Evolutionary conservation across 2,329 filamentous ascomycete genomes (phyloP).

Genomic region (Scytalidium lignicola): DNA sequence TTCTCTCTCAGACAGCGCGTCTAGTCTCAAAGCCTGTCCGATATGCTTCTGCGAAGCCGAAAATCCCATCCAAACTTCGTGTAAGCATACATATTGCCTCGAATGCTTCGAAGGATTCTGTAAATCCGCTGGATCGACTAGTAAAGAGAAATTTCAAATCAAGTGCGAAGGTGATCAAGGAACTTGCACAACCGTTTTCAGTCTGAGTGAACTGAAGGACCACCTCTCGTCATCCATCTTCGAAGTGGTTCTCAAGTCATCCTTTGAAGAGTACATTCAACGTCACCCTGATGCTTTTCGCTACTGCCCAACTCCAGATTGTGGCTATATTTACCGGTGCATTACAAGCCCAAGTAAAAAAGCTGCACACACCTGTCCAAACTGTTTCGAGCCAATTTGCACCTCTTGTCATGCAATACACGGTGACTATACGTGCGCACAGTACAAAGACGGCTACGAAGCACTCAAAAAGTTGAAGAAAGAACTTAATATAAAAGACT

Average conservation of each 20-base stretch:
- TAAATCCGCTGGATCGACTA: conserved; percentile 8
- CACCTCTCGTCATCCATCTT: conserved; percentile 24
- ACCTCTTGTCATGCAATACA: conserved; percentile 4
- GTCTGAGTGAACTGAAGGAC: conserved; percentile 14
- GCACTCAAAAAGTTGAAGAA: conserved; percentile 1
- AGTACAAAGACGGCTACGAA: conserved; percentile 5
- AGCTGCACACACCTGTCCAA: conserved; percentile 28
- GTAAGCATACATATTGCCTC: conserved; percentile 17
- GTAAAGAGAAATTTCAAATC: conserved; percentile 13
- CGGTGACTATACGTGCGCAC: conserved; percentile 5
- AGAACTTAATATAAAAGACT: too few relatives aligned
- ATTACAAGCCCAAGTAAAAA: background rate
- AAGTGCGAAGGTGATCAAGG: conserved; percentile 15
- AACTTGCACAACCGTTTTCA: conserved; percentile 15
- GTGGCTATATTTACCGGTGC: conserved; percentile 35
- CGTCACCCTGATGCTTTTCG: conserved; percentile 27
- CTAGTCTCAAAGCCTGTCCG: conserved; percentile 10
- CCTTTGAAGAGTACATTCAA: conserved; percentile 31
- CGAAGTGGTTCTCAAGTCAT: conserved; percentile 33
- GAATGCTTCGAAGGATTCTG: conserved; percentile 16
- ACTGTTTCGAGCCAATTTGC: conserved; percentile 24
- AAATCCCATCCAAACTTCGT: conserved; percentile 13
- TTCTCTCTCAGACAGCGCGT: conserved; percentile 1
- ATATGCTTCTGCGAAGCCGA: conserved; percentile 20
- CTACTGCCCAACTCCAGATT: conserved; percentile 40